Base-by-base conservation (phyloP, 2,329 filamentous ascomycete species). In the Stagonosporopsis chrysanthemi region DNA sequence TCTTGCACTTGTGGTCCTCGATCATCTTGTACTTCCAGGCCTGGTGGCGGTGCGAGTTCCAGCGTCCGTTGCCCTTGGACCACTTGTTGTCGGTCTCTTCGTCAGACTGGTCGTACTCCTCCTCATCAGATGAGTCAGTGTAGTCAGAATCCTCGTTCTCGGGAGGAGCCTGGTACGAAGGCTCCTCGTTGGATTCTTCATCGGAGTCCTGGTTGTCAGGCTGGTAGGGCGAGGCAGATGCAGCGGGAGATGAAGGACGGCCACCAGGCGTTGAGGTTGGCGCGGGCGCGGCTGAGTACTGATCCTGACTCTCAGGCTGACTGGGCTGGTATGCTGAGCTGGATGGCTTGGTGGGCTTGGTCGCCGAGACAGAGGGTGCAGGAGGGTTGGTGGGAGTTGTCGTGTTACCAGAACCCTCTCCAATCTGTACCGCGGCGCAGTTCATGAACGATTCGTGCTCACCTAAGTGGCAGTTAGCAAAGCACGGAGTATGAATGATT, bases 381-480 rank as follows among this genome's bases (percentile, higher is more conserved):
- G 63, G 51, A 40, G 55, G 42, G 38, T 58, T 58, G 41, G 51
- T 53, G 6, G 63, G 63, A 19, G 58, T 52, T 40, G 49, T 60
- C 26, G 58, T 62, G 43, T 64, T 61, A 11, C 62, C 63, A 19
- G 61, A 65, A 23, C 59, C 64, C 22, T 62, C 66, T 6, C 68
- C 69, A 53, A 82, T 81, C 6, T 74, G 75, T 24, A 82, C 77
- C 11, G 75, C 71, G 2, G 79, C 77, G 48, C 80, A 82, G 50
- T 77, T 78, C 75, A 78, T 78, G 60, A 77, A 79, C 56, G 78
- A 73, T 56, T 81, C 79, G 50, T 79, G 71, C 65, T 81, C 79
- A 24, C 44, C 44, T 47, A 4, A 38, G 5, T 17, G 17, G 28
- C 14, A 9, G 3, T 47, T 35, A 47, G 44, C 33, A 7, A 26